phyloP scores from a whole-genome alignment of 1,139 yeast genomes.

The Blastobotrys proliferans region DNA sequence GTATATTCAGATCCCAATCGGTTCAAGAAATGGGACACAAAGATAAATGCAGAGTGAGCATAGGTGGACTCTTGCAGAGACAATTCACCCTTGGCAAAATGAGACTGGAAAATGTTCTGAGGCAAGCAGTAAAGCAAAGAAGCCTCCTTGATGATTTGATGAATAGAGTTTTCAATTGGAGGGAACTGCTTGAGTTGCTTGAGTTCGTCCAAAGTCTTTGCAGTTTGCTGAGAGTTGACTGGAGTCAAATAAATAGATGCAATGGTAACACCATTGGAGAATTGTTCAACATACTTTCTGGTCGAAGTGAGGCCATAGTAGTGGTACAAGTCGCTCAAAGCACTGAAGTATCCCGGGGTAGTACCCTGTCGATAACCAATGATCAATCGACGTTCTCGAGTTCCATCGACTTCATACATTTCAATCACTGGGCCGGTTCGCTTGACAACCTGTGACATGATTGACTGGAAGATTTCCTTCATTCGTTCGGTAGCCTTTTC shows the following conservation, averaged over 20 bases:
- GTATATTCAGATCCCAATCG: slow-evolving; percentile 89
- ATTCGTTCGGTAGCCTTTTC: slow-evolving; percentile 79
- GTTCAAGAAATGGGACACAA: slow-evolving; percentile 90
- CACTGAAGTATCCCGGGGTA: slow-evolving; percentile 83
- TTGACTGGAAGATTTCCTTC: slow-evolving; percentile 66
- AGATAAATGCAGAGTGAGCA: slow-evolving; percentile 90
- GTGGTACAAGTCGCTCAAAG: slow-evolving; percentile 80
- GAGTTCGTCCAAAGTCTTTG: slow-evolving; percentile 33
- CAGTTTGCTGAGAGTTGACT: slow-evolving; percentile 38
- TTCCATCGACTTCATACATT: slow-evolving; percentile 74
- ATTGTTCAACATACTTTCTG: slow-evolving; percentile 91
- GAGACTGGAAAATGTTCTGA: slow-evolving; percentile 70
- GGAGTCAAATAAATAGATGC: slow-evolving; percentile 82
- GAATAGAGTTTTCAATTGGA: slow-evolving; percentile 66
- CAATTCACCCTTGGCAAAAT: slow-evolving; percentile 71
- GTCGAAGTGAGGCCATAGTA: slow-evolving; percentile 84
- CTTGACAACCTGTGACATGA: slow-evolving; percentile 63
- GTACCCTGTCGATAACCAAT: slow-evolving; percentile 85
- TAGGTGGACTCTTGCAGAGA: slow-evolving; percentile 92
- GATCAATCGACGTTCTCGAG: slow-evolving; percentile 77
- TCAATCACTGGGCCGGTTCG: slow-evolving; percentile 93
- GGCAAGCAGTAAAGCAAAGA: slow-evolving; percentile 90
- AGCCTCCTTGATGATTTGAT: slow-evolving; percentile 92
- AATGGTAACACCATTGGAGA: slow-evolving; percentile 81
- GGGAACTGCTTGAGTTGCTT: slow-evolving; percentile 38